Conservation (phyloP, 2,329 filamentous ascomycete genomes). For the Chalaropsis ovoidea region DNA sequence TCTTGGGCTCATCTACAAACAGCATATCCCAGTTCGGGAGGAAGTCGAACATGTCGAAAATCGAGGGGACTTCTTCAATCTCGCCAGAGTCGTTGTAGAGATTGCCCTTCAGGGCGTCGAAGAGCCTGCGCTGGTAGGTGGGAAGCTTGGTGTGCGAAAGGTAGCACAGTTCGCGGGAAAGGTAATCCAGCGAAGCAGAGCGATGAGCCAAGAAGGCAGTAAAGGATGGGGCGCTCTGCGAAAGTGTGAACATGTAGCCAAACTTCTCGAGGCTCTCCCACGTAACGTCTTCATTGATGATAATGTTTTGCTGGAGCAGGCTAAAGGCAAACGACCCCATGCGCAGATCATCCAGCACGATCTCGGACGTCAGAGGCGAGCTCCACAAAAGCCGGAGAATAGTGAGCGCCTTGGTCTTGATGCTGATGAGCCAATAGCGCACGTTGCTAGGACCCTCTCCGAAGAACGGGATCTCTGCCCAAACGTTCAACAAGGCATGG, state of each 20-base stretch:
- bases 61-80: constrained; percentile 56
- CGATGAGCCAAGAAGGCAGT: constrained; percentile 69
- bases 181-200: constrained; percentile 71
- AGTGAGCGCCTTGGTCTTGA: constrained; percentile 59
- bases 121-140: constrained; percentile 57
- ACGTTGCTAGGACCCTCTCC: constrained; percentile 45
- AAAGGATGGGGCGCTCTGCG: constrained; percentile 53
- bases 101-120: constrained; percentile 67
- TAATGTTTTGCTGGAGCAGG: constrained; percentile 58
- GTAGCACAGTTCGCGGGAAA: constrained; percentile 71
- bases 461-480: constrained; percentile 56
- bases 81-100: constrained; percentile 57
- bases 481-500: constrained; percentile 66
- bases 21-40: constrained; percentile 47
- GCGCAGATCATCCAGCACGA: constrained; percentile 71
- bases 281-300: constrained; percentile 56
- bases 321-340: constrained; percentile 70
- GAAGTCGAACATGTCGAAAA: constrained; percentile 93
- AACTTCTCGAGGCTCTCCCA: constrained; percentile 62
- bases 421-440: constrained; percentile 56
- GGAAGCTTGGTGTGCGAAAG: constrained; percentile 61
- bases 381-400: constrained; percentile 75
- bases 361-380: constrained; percentile 63
- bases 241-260: constrained; percentile 57
- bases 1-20: constrained; percentile 41